Percentiles rank a stretch among this genome's conserved stretches.
Conservation (phyloP, 148 eudicot genomes). For the Diospyros lotus region DNA sequence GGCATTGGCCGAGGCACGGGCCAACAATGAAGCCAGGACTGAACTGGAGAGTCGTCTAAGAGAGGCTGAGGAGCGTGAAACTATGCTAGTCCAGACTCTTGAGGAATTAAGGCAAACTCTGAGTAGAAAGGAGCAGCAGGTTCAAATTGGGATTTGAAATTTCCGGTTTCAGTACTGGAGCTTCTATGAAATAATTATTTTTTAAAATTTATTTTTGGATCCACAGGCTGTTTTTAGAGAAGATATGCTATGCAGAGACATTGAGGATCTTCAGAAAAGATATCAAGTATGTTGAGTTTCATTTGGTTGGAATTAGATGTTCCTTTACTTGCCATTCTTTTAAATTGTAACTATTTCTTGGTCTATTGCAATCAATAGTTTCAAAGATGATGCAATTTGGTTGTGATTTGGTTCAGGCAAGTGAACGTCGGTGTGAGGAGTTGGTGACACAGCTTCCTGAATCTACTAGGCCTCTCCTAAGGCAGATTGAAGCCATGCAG, state of each 20-base stretch:
- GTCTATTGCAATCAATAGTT: neutral
- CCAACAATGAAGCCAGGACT: conserved; percentile 78
- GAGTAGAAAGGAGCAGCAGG: conserved; percentile 96
- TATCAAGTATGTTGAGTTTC: conserved; percentile 60
- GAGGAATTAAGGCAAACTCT: conserved; percentile 86
- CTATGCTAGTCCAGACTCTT: conserved; percentile 90
- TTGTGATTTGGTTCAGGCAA: conserved; percentile 47
- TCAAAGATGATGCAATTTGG: conserved; percentile 9
- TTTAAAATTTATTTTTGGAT: conserved; percentile 1
- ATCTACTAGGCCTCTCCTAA: conserved; percentile 91
- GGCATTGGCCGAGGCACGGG: conserved; percentile 83
- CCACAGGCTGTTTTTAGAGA: conserved; percentile 73
- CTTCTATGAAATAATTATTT: neutral
- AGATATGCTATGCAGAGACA: conserved; percentile 81
- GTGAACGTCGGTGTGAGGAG: conserved; percentile 98
- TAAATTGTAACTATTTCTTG: neutral
- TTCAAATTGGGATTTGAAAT: conserved; percentile 16
- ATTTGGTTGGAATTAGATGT: neutral
- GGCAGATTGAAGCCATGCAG: conserved; percentile 99
- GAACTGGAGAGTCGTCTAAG: conserved; percentile 77
- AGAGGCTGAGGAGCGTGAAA: conserved; percentile 87
- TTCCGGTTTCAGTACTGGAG: conserved; percentile 4
- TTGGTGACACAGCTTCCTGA: conserved; percentile 89
- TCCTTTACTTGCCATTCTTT: neutral
- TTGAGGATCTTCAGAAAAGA: conserved; percentile 89